phyloP scores from a whole-genome alignment of 805 yeast species.

The Lipomyces kockii region DNA sequence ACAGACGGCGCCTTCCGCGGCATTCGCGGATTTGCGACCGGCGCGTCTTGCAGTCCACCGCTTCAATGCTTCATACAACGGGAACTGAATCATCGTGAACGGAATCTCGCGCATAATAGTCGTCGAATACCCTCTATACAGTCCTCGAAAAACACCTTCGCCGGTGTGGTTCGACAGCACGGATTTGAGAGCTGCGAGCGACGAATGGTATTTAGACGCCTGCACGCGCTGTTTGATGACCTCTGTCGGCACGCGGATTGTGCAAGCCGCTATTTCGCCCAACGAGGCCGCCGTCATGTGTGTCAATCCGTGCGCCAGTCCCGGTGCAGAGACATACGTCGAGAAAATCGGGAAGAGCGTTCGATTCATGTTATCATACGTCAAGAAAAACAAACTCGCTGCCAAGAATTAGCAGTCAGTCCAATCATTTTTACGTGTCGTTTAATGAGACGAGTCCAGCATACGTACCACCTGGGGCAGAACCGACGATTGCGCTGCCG shows the following conservation, averaged over 20 bases:
- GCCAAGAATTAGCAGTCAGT: neutral
- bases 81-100: slow-evolving; percentile 94
- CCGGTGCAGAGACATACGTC: slow-evolving; percentile 5
- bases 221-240: slow-evolving; percentile 95
- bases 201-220: slow-evolving; percentile 60
- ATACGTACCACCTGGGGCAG: slow-evolving; percentile 70
- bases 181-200: slow-evolving; percentile 68
- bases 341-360: slow-evolving; percentile 38
- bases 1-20: slow-evolving; percentile 80
- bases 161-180: slow-evolving; percentile 69
- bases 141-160: slow-evolving; percentile 76
- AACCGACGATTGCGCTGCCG: slow-evolving; percentile 91
- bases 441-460: neutral
- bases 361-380: slow-evolving; percentile 77
- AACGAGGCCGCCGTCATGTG: slow-evolving; percentile 89
- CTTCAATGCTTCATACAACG: slow-evolving; percentile 85
- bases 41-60: slow-evolving; percentile 55
- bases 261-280: slow-evolving; percentile 93
- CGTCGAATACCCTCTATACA: slow-evolving; percentile 91
- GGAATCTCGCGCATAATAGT: slow-evolving; percentile 96
- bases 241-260: slow-evolving; percentile 95
- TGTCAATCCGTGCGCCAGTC: slow-evolving; percentile 50
- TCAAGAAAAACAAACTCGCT: slow-evolving; percentile 77
- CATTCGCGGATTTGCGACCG: slow-evolving; percentile 53
- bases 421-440: too few species aligned